Base-by-base conservation (phyloP, 2,329 filamentous ascomycete species). In the Xenosphaeropsis pyriputrescens region DNA sequence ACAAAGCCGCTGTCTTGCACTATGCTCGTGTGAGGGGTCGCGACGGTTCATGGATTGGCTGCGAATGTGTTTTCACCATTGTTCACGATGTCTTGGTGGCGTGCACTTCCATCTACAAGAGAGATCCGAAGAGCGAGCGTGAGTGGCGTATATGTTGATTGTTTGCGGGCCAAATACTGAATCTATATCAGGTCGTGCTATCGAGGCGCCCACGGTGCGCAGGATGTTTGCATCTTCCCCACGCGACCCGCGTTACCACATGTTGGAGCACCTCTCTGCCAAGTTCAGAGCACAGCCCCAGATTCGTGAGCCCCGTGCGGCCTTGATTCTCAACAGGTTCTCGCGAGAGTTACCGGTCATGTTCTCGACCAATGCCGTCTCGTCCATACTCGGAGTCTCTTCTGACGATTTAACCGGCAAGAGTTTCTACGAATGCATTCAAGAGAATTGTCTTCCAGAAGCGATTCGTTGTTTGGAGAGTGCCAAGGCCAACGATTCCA, bases 401-500 rank as follows among this genome's bases (percentile, higher is more conserved):
- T 71, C 83, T 3, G 70, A 77, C 17, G 68, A 80, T 39, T 70
- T 93, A 44, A 70, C 75, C 45, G 76, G 82, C 32, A 79, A 78
- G 47, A 88, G 83, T 54, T 93, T 93, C 55, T 93, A 93, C 55
- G 82, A 85, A 49, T 89, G 82, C 52, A 91, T 93, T 36, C 73
- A 82, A 40, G 75, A 83, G 47, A 79, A 76, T 43, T 91, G 83
- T 47, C 63, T 91, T 18, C 63, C 71, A 7, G 82, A 91, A 47
- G 84, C 84, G 3, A 74, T 89, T 26, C 72, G 75, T 43, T 88
- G 81, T 49, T 59, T 93, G 22, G 85, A 93, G 57, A 81, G 80
- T 46, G 85, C 85, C 16, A 93, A 93, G 55, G 79, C 80, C 18
- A 93, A 93, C 49, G 84, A 93, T 54, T 93, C 85, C 2, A 91